Conservation (phyloP, 805 yeast species). For the Saccharomycopsis sp. region DNA sequence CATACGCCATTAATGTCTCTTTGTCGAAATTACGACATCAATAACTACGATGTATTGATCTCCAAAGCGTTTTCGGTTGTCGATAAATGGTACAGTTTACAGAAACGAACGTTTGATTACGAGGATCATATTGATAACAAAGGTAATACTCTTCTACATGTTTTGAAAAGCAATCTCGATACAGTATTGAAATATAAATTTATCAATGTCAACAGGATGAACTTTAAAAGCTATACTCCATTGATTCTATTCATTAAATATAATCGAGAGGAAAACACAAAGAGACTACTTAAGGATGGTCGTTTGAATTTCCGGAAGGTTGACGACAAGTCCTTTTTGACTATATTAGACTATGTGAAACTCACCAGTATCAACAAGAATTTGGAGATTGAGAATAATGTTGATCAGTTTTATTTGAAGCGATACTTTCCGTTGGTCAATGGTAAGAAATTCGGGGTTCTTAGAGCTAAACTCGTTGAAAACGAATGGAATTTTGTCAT, state of each 20-base stretch:
- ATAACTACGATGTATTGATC: conserved; percentile 48
- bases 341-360: conserved; percentile 43
- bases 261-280: conserved; percentile 55
- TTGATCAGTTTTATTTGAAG: conserved; percentile 28
- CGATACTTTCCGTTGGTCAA: conserved; percentile 22
- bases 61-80: conserved; percentile 39
- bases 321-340: conserved; percentile 30
- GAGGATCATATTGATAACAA: conserved; percentile 62
- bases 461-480: conserved; percentile 31
- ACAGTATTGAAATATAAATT: conserved; percentile 32
- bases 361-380: conserved; percentile 23
- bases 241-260: conserved; percentile 64
- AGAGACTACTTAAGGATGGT: conserved; percentile 40
- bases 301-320: conserved; percentile 39
- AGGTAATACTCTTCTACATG: conserved; percentile 75
- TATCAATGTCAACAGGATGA: conserved; percentile 53
- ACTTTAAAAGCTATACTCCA: conserved; percentile 44
- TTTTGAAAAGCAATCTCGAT: conserved; percentile 46
- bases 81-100: conserved; percentile 34
- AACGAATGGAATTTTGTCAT: conserved; percentile 27
- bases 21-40: conserved; percentile 76
- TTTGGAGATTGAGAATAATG: conserved; percentile 28
- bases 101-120: conserved; percentile 34
- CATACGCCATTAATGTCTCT: conserved; percentile 77
- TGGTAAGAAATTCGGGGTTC: conserved; percentile 28